Evolutionary conservation across 345 rosid genomes (phyloP), one percentile per base, ranked within the genome.

Genomic region (Ceriops zippeliana): DNA sequence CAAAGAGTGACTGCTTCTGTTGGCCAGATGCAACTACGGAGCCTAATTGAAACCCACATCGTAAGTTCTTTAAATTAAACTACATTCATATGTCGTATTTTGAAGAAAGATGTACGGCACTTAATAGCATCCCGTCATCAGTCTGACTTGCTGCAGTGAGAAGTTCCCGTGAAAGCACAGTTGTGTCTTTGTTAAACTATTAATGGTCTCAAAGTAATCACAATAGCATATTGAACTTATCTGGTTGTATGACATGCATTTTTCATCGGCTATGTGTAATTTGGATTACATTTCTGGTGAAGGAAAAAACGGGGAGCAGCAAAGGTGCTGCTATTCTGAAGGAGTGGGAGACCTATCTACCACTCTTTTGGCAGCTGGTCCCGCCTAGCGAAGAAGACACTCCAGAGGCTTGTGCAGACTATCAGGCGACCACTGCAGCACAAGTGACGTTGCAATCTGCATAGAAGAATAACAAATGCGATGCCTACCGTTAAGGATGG

Each of bases 371-470:
- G 99, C 97, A 95, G 81, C 73, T 95, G 26, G 99, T 95, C 75
- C 99, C 99, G 22, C 99, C 99, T n/a, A 91, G 97, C 13, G 99
- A 95, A 80, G 99, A 95, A 81, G 99, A 95, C 85, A 91, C 96
- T 49, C 99, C 97, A 0, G 99, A 95, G 85, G 99, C 98, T 69
- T 86, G 86, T 72, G 86, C 96, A 7, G 84, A 78, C 51, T 95
- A 88, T 66, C 85, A 85, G 78, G 82, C 80, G 73, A 83, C 92
- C 57, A 70, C 84, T 56, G 64, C 93, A 26, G 97, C 85, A 6
- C 81, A 86, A 80, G 93, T 88, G 76, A 82, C 87, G 7, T 75
- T 91, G 38, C 97, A 84, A 71, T 95, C 97, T 60, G 93, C 96
- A 6, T 89, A 79, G 77, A 70, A 42, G 54, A 32, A 67, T 37